These are phyloP conservation scores for Hyaloscypha finlandica DNA, from an alignment of 495 filamentous ascomycete species.

Conservation along the genomic window DNA sequence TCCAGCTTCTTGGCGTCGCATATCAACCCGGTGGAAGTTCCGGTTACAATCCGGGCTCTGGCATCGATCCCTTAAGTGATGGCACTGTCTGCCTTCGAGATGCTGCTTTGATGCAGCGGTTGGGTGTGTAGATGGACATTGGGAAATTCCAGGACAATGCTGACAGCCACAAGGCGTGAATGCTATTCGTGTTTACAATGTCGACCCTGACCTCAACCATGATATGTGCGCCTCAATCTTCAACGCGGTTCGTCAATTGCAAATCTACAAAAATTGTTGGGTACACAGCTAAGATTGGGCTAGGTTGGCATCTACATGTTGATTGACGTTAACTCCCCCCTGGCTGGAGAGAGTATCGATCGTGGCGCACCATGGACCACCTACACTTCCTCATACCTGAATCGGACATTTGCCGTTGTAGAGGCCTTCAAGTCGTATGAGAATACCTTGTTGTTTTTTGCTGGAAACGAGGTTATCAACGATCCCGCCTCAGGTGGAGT, in stretches of 20 bases:
- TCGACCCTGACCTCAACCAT: slow-evolving; percentile 82
- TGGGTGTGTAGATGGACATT: slow-evolving; percentile 48
- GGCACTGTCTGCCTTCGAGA: slow-evolving; percentile 78
- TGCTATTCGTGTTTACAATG: slow-evolving; percentile 91
- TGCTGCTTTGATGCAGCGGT: slow-evolving; percentile 85
- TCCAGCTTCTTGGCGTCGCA: slow-evolving; percentile 89
- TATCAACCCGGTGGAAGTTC: slow-evolving; percentile 90
- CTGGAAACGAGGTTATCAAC: slow-evolving; percentile 93
- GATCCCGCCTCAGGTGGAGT: slow-evolving; percentile 52
- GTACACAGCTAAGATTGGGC: background rate
- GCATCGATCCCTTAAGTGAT: slow-evolving; percentile 76
- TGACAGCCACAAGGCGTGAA: slow-evolving; percentile 58
- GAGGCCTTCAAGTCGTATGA: slow-evolving; percentile 94
- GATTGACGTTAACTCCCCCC: slow-evolving; percentile 90
- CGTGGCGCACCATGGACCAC: slow-evolving; percentile 66
- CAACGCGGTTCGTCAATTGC: slow-evolving; percentile 53
- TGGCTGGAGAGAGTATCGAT: slow-evolving; percentile 73
- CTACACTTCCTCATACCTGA: slow-evolving; percentile 76
- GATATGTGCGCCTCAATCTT: slow-evolving; percentile 90
- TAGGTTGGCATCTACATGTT: slow-evolving; percentile 59
- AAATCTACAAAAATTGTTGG: background rate
- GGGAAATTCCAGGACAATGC: background rate
- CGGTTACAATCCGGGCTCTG: slow-evolving; percentile 65
- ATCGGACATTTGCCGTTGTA: slow-evolving; percentile 84
- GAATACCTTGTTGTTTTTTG: slow-evolving; percentile 89